These are phyloP conservation scores for Camellia japonica DNA, from an alignment of 148 eudicot species.

Conservation along the genomic window DNA sequence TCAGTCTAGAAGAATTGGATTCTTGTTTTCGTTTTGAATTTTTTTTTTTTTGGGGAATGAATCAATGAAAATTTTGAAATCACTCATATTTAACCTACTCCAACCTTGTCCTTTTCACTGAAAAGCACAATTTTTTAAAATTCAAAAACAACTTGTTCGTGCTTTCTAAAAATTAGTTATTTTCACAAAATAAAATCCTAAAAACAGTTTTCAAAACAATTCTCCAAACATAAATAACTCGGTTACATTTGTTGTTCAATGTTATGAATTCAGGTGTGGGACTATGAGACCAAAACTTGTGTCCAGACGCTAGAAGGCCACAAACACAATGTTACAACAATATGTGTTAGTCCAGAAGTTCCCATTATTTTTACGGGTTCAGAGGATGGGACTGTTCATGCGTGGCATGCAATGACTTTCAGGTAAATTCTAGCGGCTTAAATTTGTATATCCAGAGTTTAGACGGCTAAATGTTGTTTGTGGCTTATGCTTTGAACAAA, in stretches of 20 bases:
- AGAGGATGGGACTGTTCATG: constrained; percentile 70
- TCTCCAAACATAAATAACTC: not conserved
- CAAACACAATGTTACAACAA: constrained; percentile 71
- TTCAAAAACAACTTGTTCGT: no score
- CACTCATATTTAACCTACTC: no score
- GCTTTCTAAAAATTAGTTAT: no score
- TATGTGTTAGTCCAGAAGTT: constrained; percentile 67
- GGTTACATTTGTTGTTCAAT: not conserved
- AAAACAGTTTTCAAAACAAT: not conserved
- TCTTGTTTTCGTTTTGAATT: no score
- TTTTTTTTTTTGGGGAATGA: no score
- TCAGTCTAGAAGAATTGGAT: not conserved
- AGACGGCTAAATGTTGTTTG: not conserved
- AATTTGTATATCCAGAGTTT: not conserved
- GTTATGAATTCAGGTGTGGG: constrained; percentile 62
- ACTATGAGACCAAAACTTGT: constrained; percentile 62
- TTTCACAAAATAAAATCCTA: no score
- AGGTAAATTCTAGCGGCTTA: constrained; percentile 34
- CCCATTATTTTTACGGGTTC: constrained; percentile 76
- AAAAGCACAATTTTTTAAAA: no score
- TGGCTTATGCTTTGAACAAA: not conserved
- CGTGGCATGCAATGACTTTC: constrained; percentile 71
- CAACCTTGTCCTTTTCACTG: no score
- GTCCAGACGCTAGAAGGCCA: constrained; percentile 84
- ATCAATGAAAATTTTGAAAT: no score